These are phyloP conservation scores for Arachnopeziza araneosa DNA, from an alignment of 2,329 filamentous ascomycete genomes.

Conservation along the genomic window DNA sequence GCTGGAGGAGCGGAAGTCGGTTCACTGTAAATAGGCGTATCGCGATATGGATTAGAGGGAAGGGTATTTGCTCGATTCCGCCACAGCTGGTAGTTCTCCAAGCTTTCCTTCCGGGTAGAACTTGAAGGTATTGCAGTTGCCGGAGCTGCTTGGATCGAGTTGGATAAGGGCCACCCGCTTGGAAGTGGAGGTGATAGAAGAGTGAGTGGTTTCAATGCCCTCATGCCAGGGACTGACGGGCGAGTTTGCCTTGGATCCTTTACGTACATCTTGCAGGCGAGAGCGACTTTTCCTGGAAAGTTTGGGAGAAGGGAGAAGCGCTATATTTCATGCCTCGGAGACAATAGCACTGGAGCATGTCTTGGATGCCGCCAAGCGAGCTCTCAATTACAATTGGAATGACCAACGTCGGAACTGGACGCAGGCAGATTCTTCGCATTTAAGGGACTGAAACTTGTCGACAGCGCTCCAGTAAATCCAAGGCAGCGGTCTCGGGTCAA, in stretches of 20 bases:
- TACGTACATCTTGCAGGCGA: neutral
- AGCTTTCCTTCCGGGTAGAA: neutral
- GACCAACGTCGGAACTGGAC: neutral
- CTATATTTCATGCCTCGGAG: neutral
- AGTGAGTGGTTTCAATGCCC: slow-evolving; percentile 20
- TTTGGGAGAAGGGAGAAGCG: neutral
- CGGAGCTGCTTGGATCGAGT: neutral
- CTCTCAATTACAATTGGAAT: neutral
- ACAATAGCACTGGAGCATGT: neutral
- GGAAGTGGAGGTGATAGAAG: slow-evolving; percentile 16
- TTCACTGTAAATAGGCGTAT: slow-evolving; percentile 21
- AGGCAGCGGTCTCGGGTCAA: neutral
- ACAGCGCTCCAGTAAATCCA: neutral
- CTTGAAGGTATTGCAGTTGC: neutral
- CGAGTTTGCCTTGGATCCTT: slow-evolving; percentile 1
- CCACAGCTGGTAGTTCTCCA: neutral
- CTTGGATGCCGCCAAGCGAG: neutral
- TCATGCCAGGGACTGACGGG: slow-evolving; percentile 25
- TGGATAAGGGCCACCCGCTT: slow-evolving; percentile 8
- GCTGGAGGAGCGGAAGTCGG: slow-evolving; percentile 15
- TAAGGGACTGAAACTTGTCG: neutral
- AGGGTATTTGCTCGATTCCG: neutral
- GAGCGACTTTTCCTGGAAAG: neutral
- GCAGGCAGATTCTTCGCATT: neutral
- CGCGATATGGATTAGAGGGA: slow-evolving; percentile 14